Conservation (phyloP, 805 yeast genomes). For the Starmerella stigmatis region DNA sequence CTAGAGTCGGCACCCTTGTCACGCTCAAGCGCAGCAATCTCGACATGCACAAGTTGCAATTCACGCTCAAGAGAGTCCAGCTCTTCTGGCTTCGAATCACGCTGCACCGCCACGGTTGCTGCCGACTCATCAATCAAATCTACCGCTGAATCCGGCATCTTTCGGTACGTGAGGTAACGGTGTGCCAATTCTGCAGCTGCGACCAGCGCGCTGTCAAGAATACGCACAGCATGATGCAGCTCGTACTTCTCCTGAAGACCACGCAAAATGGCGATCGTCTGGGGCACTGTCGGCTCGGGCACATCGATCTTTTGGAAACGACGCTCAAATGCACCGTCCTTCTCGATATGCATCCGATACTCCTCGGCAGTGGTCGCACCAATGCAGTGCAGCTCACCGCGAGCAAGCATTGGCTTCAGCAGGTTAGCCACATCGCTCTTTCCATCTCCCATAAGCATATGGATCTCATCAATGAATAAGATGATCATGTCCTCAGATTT, state of each 20-base stretch:
- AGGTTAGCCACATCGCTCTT: conserved; percentile 94
- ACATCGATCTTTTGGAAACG: conserved; percentile 97
- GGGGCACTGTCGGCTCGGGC: conserved; percentile 81
- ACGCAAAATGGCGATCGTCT: conserved; percentile 90
- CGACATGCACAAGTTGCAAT: conserved; percentile 83
- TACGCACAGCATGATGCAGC: conserved; percentile 95
- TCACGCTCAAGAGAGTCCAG: conserved; percentile 88
- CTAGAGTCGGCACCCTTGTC: conserved; percentile 75
- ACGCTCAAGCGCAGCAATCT: conserved; percentile 92
- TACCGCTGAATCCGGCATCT: conserved; percentile 93
- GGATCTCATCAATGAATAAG: conserved; percentile 93
- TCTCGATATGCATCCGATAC: conserved; percentile 82
- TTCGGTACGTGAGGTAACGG: conserved; percentile 86
- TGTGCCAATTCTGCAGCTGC: conserved; percentile 91
- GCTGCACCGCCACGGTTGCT: conserved; percentile 93
- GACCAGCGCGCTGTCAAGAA: conserved; percentile 86
- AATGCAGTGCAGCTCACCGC: conserved; percentile 92
- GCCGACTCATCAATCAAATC: conserved; percentile 94
- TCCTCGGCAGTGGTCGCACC: conserved; percentile 97
- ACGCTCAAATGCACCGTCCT: conserved; percentile 98
- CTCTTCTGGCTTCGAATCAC: conserved; percentile 97
- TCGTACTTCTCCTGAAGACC: conserved; percentile 93
- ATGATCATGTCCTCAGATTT: conserved; percentile 77
- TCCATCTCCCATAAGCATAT: conserved; percentile 99
- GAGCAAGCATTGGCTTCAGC: conserved; percentile 91